Evolutionary conservation across 148 eudicot species (phyloP), one percentile per base, ranked within the genome.

Genomic region (Linanthus parryae): DNA sequence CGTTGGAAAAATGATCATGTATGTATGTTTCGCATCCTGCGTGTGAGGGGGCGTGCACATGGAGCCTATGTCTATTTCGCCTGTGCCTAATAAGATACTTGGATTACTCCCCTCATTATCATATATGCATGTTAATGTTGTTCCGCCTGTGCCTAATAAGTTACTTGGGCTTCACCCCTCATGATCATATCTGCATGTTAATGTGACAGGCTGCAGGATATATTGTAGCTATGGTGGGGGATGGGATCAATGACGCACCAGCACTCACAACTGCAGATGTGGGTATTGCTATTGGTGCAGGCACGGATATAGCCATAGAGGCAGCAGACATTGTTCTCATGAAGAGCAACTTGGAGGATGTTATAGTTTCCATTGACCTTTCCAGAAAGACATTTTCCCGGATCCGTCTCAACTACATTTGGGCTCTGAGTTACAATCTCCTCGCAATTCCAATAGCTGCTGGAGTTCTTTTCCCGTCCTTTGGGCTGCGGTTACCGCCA

Each of bases 201-300:
- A n/a, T 9, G 11, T 17, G 12, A 14, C 78, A 89, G 97, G 90
- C 74, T 40, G 71, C 67, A 63, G 96, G 94, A 25, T 67, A 73
- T 46, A 55, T 48, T 2, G 99, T 94, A 58, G 99, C 99, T 23
- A 94, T 88, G 99, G 96, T 94, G 12, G 96, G 99, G 30, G 99
- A 94, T 52, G 99, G 99, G 16, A 88, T 94, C 12, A 94, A 92
- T 25, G 99, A 94, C 73, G 84, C 99, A 5, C 99, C 99, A 0
- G 96, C 99, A 9, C 81, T 94, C 0, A 95, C 80, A 22, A 95
- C 96, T 11, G 99, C 99, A 8, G 91, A 94, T 61, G 95, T 88
- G 11, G 99, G 99, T 26, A 82, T 94, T 84, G 99, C 99, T 14
- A 88, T 94, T 0, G 99, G 99, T 8, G 99, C 96, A 0, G 99